Evolutionary conservation across 2,329 filamentous ascomycete genomes (phyloP).

Genomic region (Sporothrix pallida): DNA sequence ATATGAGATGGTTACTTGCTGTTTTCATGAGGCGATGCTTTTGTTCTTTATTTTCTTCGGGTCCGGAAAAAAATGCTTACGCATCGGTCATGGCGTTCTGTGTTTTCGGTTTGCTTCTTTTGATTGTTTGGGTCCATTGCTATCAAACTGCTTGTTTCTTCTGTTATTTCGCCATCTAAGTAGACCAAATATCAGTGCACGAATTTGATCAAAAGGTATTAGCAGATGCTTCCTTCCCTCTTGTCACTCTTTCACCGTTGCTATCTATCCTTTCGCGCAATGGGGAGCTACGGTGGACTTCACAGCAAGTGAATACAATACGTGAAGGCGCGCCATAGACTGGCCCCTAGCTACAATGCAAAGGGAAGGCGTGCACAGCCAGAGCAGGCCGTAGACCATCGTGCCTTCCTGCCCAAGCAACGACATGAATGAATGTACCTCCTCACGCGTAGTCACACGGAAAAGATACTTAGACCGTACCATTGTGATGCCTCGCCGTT

Average conservation of each 20-base stretch:
- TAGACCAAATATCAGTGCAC: no score
- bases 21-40: neutral
- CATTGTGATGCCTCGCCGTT: neutral
- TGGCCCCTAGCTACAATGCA: neutral
- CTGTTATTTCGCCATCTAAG: no score
- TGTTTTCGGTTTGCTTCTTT: neutral
- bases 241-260: no score
- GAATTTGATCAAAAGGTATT: no score
- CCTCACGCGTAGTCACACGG: neutral
- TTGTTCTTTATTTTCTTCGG: neutral
- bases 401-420: neutral
- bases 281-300: no score
- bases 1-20: neutral
- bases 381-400: neutral
- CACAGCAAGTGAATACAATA: no score
- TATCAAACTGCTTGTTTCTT: neutral
- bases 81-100: constrained; percentile 15
- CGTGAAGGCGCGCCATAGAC: neutral
- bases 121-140: no score
- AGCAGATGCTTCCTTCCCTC: no score
- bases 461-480: neutral
- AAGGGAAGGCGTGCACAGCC: neutral
- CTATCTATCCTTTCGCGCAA: no score
- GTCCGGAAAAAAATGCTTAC: neutral
- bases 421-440: neutral